A percentile compares a stretch with the other conserved stretches of the same genome.
These are phyloP conservation scores for Mycena pura DNA, from an alignment of 768 basidiomycete genomes.

Conservation along the genomic window DNA sequence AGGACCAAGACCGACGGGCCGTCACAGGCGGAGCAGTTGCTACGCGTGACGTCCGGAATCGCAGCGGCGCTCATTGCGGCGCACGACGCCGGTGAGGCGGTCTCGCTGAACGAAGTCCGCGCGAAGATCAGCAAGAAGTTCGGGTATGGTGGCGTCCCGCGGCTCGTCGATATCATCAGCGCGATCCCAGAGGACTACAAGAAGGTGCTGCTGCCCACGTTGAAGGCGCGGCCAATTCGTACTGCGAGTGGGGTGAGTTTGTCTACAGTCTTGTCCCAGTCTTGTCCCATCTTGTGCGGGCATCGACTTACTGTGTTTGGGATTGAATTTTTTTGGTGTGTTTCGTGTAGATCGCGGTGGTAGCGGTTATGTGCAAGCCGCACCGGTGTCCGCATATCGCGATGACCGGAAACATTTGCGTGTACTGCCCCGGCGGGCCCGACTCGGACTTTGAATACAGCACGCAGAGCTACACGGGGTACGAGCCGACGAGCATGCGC, in stretches of 20 bases:
- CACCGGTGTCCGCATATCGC: conserved; percentile 99
- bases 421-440: conserved; percentile 97
- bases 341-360: conserved; percentile 86
- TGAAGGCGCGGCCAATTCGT: conserved; percentile 92
- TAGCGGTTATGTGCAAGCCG: conserved; percentile 99
- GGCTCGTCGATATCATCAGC: conserved; percentile 97
- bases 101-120: conserved; percentile 89
- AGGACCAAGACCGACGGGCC: conserved; percentile 53
- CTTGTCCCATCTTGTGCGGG: too few relatives aligned
- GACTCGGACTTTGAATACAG: conserved; percentile 99
- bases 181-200: conserved; percentile 98
- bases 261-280: too few relatives aligned
- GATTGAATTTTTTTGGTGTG: neutral
- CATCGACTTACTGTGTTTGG: too few relatives aligned
- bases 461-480: conserved; percentile 94
- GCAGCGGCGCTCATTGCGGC: conserved; percentile 93
- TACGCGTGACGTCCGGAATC: conserved; percentile 93
- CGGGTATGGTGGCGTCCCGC: conserved; percentile 83
- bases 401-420: conserved; percentile 99
- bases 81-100: conserved; percentile 75
- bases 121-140: conserved; percentile 90
- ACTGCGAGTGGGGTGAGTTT: conserved; percentile 93
- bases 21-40: conserved; percentile 88
- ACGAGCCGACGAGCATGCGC: conserved; percentile 98
- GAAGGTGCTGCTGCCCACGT: conserved; percentile 85